Evolutionary conservation across 805 yeast genomes (phyloP), one percentile per base, ranked within the genome.

Genomic region (Metschnikowia kofuensis): DNA sequence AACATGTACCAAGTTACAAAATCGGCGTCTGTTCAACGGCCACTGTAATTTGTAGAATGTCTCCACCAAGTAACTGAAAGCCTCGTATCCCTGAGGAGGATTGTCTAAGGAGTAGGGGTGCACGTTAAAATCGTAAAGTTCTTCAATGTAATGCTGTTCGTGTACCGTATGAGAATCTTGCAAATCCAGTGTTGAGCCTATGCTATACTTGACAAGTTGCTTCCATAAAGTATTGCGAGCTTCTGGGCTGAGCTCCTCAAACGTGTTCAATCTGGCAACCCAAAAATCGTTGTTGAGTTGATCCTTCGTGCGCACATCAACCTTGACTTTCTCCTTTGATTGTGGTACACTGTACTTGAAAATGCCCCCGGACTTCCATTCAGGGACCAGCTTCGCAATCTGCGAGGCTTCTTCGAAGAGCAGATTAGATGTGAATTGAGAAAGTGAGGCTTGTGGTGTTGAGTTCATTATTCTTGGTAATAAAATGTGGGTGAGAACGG

Each of bases 121-220:
- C 30, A 65, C 34, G 13, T 62, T 57, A 53, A 56, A 67, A 45
- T 60, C 61, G 35, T 56, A 51, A 11, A 72, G 50, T 34, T 68
- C 72, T 32, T 67, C 64, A 37, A 73, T 67, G 51, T 72, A 73
- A 30, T 65, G 54, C 47, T 56, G 53, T 52, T 73, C 77, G 42
- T 64, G 66, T 16, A 64, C 65, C 14, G 76, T 65, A 52, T 72
- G 77, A 38, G 64, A 63, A 7, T 55, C 45, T 15, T 51, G 52
- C 28, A 53, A 35, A 40, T 56, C 56, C 37, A 38, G 45, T 10
- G 47, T 44, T 14, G 59, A 50, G n/a, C 56, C 58, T 29, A 49
- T 42, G 37, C 52, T 51, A 38, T 52, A 54, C 42, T 47, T 43
- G 38, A 41, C 31, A 14, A 56, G 45, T 16, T 48, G 40, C 35